phyloP scores from a whole-genome alignment of 1,284 basidiomycete genomes.

The Ceratorhiza oryzae-sativae region DNA sequence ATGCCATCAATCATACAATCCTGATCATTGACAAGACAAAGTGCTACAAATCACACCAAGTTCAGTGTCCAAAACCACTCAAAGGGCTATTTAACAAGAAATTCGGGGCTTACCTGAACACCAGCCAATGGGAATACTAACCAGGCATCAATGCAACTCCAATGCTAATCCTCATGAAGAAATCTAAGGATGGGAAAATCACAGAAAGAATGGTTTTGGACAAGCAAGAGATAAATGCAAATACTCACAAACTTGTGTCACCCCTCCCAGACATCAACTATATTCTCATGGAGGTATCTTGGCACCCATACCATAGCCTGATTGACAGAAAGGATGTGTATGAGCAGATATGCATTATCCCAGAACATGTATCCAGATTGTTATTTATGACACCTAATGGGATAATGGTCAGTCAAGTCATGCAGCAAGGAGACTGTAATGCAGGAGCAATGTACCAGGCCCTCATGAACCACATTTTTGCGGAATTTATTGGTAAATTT shows the following conservation, averaged over 20 bases:
- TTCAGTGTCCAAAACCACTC: slow-evolving; percentile 50
- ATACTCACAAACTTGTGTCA: slow-evolving; percentile 45
- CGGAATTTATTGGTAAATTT: slow-evolving; percentile 45
- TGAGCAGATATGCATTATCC: slow-evolving; percentile 50
- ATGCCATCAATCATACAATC: slow-evolving; percentile 53
- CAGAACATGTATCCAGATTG: slow-evolving; percentile 46
- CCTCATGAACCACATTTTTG: slow-evolving; percentile 50
- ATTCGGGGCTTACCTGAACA: slow-evolving; percentile 32
- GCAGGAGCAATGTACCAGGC: slow-evolving; percentile 46
- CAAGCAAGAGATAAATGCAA: slow-evolving; percentile 45
- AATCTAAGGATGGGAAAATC: slow-evolving; percentile 42
- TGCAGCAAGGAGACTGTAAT: slow-evolving; percentile 52
- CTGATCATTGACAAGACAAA: slow-evolving; percentile 52
- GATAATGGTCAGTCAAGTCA: slow-evolving; percentile 50
- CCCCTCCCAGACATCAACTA: slow-evolving; percentile 48
- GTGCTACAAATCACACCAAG: slow-evolving; percentile 49
- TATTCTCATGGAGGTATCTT: slow-evolving; percentile 48
- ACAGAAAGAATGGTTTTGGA: slow-evolving; percentile 43
- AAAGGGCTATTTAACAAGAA: slow-evolving; percentile 49
- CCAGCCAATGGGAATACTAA: slow-evolving; percentile 48
- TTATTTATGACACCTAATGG: slow-evolving; percentile 40
- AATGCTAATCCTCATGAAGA: slow-evolving; percentile 52
- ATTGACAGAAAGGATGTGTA: slow-evolving; percentile 51
- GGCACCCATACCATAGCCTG: slow-evolving; percentile 45
- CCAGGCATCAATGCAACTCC: slow-evolving; percentile 49